phyloP scores from a whole-genome alignment of 495 filamentous ascomycete genomes.

The Penicillium antarcticum region DNA sequence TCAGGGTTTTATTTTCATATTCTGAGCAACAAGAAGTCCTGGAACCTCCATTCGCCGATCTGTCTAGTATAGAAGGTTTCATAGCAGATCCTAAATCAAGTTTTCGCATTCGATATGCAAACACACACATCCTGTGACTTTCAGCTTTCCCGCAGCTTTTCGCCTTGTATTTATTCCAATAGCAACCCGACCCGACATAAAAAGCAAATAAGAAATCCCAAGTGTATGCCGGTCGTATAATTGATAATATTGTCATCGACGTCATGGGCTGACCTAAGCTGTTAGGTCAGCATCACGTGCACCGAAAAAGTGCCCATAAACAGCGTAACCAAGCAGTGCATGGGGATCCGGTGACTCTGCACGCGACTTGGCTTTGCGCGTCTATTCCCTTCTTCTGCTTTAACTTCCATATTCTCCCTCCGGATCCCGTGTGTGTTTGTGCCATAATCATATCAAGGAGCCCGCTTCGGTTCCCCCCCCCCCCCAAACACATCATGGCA shows the following conservation, averaged over 20 bases:
- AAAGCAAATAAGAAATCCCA: background rate
- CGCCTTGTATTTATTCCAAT: too few species aligned
- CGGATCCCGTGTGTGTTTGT: background rate
- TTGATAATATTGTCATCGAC: background rate
- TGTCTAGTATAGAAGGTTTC: too few species aligned
- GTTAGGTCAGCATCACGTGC: conserved; percentile 22
- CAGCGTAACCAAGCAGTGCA: conserved; percentile 7
- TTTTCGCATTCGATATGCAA: too few species aligned
- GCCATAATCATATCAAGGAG: background rate
- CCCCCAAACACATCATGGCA: conserved; percentile 45
- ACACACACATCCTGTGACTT: too few species aligned
- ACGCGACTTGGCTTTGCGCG: conserved; percentile 7
- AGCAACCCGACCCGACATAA: too few species aligned
- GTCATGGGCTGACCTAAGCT: conserved; percentile 10
- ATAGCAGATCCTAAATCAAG: too few species aligned
- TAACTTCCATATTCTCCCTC: background rate
- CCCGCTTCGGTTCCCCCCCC: background rate
- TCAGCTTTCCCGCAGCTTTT: too few species aligned
- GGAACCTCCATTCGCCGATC: background rate
- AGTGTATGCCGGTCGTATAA: background rate
- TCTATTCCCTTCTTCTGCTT: background rate
- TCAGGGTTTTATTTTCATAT: background rate
- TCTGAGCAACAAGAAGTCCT: background rate
- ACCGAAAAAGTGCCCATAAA: conserved; percentile 20
- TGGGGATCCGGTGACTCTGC: conserved; percentile 2